Base-by-base conservation (phyloP, 2,329 filamentous ascomycete species). In the Cladophialophora psammophila region DNA sequence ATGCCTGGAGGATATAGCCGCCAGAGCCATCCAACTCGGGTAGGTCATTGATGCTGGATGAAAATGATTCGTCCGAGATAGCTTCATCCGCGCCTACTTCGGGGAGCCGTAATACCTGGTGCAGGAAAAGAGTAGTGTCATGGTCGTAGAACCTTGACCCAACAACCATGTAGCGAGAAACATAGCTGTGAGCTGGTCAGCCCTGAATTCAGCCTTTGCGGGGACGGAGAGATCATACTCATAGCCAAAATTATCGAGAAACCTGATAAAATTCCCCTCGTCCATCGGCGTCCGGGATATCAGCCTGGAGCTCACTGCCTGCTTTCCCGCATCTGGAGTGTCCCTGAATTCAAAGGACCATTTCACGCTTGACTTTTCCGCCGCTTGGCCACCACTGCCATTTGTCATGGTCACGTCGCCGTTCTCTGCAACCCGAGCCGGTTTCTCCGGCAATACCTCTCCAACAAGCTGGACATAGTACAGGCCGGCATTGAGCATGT, bases 111-210 rank as follows among this genome's bases (percentile, higher is more conserved):
- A 87, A 77, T 31, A 87, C 78, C 38, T 86, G 86, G 72, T 86
- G 83, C 35, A 90, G 75, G 65, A 83, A 83, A 57, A 90, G 76
- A 54, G 87, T 78, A 62, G 86, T 82, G 72, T 89, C 87, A 61
- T 85, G 82, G 64, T 85, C 80, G 42, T 89, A 81, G 71, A 89
- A 86, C 64, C 83, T 82, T 72, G 87, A 81, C 31, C 87, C 87
- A 72, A 85, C 80, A 20, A 86, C 74, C 60, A 87, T 77, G 72
- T 86, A 87, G 72, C 88, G 85, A 5, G 83, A 85, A 26, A 85
- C 81, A 69, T 85, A 87, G 59, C 86, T 88, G 67, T 7, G 60
- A 40, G 36, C 59, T 20, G 31, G 53, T 65, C 35, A 72, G 60
- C 34, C 66, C 60, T 53, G 56, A 52, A 34, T 38, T 31, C n/a